Evolutionary conservation across 768 basidiomycete species (phyloP), one percentile per base, ranked within the genome.

Genomic region (Gloeopeniophorella convolvens): DNA sequence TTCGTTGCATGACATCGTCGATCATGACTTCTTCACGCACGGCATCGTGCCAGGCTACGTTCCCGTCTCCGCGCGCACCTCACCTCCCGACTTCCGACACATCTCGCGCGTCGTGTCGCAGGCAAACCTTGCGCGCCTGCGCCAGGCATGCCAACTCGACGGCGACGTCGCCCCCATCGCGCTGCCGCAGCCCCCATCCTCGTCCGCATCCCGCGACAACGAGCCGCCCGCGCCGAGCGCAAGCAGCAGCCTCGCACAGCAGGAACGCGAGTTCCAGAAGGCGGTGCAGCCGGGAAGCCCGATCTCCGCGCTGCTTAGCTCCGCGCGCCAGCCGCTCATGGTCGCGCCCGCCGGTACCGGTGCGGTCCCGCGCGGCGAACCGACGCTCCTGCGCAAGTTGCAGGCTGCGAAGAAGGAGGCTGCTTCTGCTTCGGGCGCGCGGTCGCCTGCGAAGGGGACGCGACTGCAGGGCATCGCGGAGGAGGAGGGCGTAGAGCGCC

Each of bases 251-350:
- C 81, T 86, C 50, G 83, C 84, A 1, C 78, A 90, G 60, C 89
- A 91, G 63, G 96, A 99, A 77, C 85, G 85, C 65, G 96, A 98
- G 66, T 97, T 98, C 83, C 85, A 88, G 71, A 84, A 86, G 61
- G 96, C 93, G 1, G 89, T 98, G 1, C 90, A 93, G 62, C 95
- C 94, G 5, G 92, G 89, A 35, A 89, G 86, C 54, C 96, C 96
- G 0, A 94, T 99, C 52, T 89, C 89, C 24, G 90, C 89, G 3
- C 70, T 99, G 42, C 76, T 99, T 59, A 85, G 80, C 58, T 92
- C 90, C 3, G 93, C 93, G 5, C 76, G 85, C 50, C 89, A 92
- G 65, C 93, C 93, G 0, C 72, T 96, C 33, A 70, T 95, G 42
- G 85, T 92, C 16, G 75, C 72, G 18, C 71, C 66, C 15, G 60